A percentile compares a stretch with the other conserved stretches of the same genome.
Conservation (phyloP, 75 land plant genomes). For the Selaginella moellendorffii region DNA sequence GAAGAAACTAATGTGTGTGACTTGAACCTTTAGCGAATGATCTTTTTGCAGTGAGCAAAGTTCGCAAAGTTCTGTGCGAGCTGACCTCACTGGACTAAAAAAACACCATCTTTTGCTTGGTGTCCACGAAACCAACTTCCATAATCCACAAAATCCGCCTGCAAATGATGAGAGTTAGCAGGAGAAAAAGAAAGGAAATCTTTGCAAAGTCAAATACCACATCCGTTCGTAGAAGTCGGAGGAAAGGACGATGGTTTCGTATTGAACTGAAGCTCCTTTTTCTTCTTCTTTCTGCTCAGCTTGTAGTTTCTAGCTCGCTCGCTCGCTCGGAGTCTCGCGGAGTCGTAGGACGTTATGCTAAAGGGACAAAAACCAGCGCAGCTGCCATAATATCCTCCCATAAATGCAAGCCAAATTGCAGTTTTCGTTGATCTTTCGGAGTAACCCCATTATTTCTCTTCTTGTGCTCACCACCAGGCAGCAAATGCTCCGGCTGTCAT, state of each 20-base stretch:
- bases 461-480: background rate
- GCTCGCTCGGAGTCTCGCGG: too few species aligned
- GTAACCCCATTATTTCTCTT: background rate
- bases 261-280: background rate
- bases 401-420: background rate
- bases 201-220: background rate
- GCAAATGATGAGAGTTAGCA: background rate
- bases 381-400: background rate
- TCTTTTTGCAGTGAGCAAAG: background rate
- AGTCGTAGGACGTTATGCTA: background rate
- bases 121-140: background rate
- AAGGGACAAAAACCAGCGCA: background rate
- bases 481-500: background rate
- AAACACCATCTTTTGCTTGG: background rate
- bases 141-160: background rate
- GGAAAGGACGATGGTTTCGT: too few species aligned
- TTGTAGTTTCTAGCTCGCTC: background rate
- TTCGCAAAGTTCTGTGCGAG: background rate
- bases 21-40: too few species aligned
- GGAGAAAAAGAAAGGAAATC: too few species aligned
- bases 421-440: background rate
- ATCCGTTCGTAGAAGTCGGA: too few species aligned
- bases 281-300: background rate
- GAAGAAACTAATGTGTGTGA: background rate
- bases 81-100: background rate